Percentiles rank a stretch among this genome's conserved stretches.
Conservation (phyloP, 1,284 basidiomycete species). For the Sparassis latifolia region DNA sequence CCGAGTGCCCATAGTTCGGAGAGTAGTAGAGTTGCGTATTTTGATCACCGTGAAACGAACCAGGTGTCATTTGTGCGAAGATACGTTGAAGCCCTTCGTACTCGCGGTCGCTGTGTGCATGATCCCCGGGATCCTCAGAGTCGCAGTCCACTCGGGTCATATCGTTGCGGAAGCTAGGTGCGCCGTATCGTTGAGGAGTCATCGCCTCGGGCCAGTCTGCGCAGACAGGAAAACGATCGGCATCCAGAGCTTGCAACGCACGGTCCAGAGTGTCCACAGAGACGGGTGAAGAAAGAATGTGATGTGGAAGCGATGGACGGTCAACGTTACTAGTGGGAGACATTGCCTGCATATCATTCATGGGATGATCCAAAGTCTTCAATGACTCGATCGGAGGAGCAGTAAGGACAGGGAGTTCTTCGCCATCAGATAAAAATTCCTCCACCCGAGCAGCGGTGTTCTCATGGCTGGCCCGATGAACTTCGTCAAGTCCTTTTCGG, state of each 20-base stretch:
- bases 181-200: neutral
- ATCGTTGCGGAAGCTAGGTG: too few relatives aligned
- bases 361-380: neutral
- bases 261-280: conserved; percentile 1
- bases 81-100: too few relatives aligned
- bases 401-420: neutral
- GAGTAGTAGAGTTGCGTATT: too few relatives aligned
- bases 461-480: neutral
- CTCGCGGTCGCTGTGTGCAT: too few relatives aligned
- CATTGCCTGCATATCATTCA: neutral
- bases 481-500: neutral
- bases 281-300: neutral
- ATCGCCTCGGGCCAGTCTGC: neutral
- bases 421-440: neutral
- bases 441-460: neutral
- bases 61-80: too few relatives aligned
- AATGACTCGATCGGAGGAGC: neutral
- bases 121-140: too few relatives aligned
- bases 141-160: too few relatives aligned
- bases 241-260: conserved; percentile 4
- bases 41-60: too few relatives aligned
- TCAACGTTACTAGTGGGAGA: neutral
- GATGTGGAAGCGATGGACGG: neutral
- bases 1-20: too few relatives aligned
- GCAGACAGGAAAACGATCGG: conserved; percentile 1